phyloP scores from a whole-genome alignment of 306 rosid species.

The Hippophae gyantsensis region DNA sequence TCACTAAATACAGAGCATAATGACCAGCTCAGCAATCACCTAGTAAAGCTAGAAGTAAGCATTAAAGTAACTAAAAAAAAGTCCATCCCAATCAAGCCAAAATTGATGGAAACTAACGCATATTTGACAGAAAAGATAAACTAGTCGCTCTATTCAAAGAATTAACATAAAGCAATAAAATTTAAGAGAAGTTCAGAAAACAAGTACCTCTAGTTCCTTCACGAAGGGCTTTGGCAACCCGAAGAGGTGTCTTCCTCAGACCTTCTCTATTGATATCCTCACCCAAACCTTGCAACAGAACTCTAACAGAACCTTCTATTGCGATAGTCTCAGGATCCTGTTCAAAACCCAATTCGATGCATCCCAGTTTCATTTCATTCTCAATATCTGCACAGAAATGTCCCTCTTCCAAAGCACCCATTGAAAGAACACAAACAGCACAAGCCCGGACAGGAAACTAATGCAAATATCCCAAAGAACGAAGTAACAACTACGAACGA shows the following conservation, averaged over 20 bases:
- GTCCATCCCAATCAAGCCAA: background rate
- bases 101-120: background rate
- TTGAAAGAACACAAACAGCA: slow-evolving; percentile 26
- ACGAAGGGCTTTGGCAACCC: slow-evolving; percentile 87
- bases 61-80: background rate
- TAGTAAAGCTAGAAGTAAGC: background rate
- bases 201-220: slow-evolving; percentile 82
- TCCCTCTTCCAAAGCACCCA: slow-evolving; percentile 85
- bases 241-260: slow-evolving; percentile 71
- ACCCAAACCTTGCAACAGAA: slow-evolving; percentile 69
- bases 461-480: background rate
- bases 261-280: slow-evolving; percentile 88
- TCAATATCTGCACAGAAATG: slow-evolving; percentile 46
- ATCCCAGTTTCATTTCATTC: slow-evolving; percentile 39
- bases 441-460: slow-evolving; percentile 15
- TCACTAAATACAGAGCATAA: background rate
- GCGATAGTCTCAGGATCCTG: slow-evolving; percentile 39
- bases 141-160: background rate
- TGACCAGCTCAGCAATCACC: slow-evolving; percentile 5
- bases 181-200: background rate
- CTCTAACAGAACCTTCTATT: slow-evolving; percentile 67
- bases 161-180: background rate
- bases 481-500: background rate
- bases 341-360: slow-evolving; percentile 29
- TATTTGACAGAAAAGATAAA: background rate